A percentile compares a stretch with the other conserved stretches of the same genome.
These are phyloP conservation scores for Prinsepia uniflora DNA, from an alignment of 306 rosid genomes.

Conservation along the genomic window DNA sequence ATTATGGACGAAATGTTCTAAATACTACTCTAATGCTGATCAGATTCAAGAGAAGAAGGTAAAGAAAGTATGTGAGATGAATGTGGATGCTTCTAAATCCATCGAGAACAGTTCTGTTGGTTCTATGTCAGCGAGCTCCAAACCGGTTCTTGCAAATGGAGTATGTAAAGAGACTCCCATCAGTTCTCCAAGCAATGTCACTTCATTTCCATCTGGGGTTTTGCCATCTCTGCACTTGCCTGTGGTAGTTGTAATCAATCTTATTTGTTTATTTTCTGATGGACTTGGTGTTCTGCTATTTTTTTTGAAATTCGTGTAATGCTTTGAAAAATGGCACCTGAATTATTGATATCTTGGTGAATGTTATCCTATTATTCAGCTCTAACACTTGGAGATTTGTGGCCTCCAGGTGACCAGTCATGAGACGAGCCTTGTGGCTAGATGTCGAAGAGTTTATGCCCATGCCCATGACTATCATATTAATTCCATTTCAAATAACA, in stretches of 20 bases:
- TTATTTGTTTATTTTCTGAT: conserved; percentile 11
- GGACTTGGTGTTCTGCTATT: conserved; percentile 1
- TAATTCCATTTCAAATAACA: conserved; percentile 95
- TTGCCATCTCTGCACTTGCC: conserved; percentile 46
- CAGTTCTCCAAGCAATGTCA: conserved; percentile 29
- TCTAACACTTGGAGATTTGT: conserved; percentile 13
- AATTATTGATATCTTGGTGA: conserved; percentile 4
- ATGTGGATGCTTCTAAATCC: conserved; percentile 40
- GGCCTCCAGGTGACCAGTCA: conserved; percentile 62
- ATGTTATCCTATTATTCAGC: neutral
- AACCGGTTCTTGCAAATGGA: conserved; percentile 44
- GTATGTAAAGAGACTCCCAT: conserved; percentile 36
- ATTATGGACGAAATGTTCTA: neutral
- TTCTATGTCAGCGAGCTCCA: conserved; percentile 35
- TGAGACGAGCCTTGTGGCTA: conserved; percentile 79
- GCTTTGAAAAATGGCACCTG: neutral
- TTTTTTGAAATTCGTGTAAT: neutral
- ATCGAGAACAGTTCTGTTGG: conserved; percentile 41
- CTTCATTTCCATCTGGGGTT: conserved; percentile 36
- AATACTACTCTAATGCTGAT: conserved; percentile 11
- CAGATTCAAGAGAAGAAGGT: conserved; percentile 59
- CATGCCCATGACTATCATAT: conserved; percentile 99
- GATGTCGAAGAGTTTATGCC: conserved; percentile 96
- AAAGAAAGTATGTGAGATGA: conserved; percentile 55
- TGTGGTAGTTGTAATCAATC: conserved; percentile 45